These are phyloP conservation scores for Amanita muscaria DNA, from an alignment of 768 basidiomycete species.

Conservation along the genomic window DNA sequence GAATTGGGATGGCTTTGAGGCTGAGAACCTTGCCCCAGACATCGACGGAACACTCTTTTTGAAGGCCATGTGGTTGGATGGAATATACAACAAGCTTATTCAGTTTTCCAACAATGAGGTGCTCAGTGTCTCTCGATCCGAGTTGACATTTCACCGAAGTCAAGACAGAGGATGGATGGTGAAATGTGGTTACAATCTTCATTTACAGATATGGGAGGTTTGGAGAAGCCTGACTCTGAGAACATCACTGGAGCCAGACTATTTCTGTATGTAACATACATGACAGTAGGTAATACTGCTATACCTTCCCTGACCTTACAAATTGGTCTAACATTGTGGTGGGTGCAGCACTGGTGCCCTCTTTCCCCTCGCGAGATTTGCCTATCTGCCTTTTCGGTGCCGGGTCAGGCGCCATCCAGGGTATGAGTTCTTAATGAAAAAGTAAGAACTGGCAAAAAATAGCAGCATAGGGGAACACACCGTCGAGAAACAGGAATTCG, in stretches of 20 bases:
- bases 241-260: not conserved
- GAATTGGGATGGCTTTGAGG: conserved; percentile 44
- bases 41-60: conserved; percentile 48
- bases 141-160: conserved; percentile 63
- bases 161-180: conserved; percentile 63
- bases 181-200: conserved; percentile 69
- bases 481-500: conserved; percentile 74
- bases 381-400: conserved; percentile 32
- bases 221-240: not conserved
- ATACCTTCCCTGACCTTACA: conserved; percentile 21
- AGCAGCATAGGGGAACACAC: conserved; percentile 25
- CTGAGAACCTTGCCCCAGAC: conserved; percentile 62
- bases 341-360: conserved; percentile 14
- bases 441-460: not conserved
- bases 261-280: no score
- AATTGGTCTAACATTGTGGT: conserved; percentile 45
- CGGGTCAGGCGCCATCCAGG: conserved; percentile 37
- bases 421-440: conserved; percentile 43
- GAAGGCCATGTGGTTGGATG: conserved; percentile 49
- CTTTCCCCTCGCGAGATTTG: not conserved
- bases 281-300: conserved; percentile 13
- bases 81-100: conserved; percentile 64
- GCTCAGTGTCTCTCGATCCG: conserved; percentile 42
- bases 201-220: conserved; percentile 16
- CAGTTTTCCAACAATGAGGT: conserved; percentile 61